Evolutionary conservation across 495 filamentous ascomycete species (phyloP).

Genomic region (Podospora pseudopauciseta): DNA sequence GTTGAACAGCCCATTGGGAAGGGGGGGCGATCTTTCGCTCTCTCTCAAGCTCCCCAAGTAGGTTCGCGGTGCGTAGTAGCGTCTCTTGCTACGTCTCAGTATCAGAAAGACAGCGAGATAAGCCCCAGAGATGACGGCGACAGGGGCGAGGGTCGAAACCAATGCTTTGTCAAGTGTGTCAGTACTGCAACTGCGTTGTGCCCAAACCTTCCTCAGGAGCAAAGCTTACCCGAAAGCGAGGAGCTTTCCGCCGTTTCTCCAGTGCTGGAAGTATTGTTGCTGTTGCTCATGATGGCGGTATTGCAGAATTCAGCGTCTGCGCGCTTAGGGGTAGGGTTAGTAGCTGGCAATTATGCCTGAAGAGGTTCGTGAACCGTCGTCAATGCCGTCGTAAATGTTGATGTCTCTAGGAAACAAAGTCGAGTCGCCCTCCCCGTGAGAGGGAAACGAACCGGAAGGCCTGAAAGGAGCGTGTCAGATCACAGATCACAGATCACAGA

Average conservation of each 20-base stretch:
- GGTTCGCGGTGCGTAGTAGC: constrained; percentile 84
- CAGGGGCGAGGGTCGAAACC: constrained; percentile 68
- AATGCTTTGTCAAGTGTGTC: constrained; percentile 38
- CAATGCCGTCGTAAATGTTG: not conserved
- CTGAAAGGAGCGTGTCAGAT: constrained; percentile 14
- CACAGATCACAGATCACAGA: not conserved
- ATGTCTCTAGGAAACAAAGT: not conserved
- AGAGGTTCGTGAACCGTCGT: not conserved
- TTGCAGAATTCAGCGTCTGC: constrained; percentile 22
- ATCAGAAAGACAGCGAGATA: constrained; percentile 73
- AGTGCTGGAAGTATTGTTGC: not conserved
- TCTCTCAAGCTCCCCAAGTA: constrained; percentile 73
- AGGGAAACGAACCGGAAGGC: not conserved
- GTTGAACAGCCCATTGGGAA: constrained; percentile 66
- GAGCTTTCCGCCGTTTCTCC: not conserved
- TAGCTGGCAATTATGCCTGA: too few species aligned
- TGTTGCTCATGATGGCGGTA: constrained; percentile 20
- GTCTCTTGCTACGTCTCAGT: constrained; percentile 64
- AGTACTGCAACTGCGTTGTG: not conserved
- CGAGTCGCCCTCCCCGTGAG: not conserved
- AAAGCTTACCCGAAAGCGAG: constrained; percentile 31
- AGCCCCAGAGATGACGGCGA: constrained; percentile 57
- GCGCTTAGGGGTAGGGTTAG: not conserved
- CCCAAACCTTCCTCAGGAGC: not conserved
- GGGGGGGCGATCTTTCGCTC: constrained; percentile 62